These are phyloP conservation scores for Leptomonas seymouri DNA, from an alignment of 208 protist species.

Conservation along the genomic window DNA sequence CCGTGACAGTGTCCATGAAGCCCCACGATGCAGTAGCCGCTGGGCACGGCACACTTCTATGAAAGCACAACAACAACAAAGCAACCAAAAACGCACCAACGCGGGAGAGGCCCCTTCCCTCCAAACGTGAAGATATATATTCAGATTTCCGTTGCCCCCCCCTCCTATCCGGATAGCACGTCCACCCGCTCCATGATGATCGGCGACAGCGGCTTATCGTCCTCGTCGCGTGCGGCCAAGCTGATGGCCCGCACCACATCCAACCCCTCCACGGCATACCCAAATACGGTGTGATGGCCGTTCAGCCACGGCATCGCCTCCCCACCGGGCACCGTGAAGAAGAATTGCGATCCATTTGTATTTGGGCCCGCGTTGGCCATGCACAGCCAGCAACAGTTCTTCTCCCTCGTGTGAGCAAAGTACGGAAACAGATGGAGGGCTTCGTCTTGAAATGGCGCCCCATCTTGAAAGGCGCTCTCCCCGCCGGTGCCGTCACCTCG, in stretches of 20 bases:
- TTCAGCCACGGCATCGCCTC: slow-evolving; percentile 79
- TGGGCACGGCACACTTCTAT: no score
- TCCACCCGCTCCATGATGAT: slow-evolving; percentile 67
- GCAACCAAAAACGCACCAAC: no score
- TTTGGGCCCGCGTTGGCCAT: slow-evolving; percentile 86
- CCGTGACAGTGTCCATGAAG: no score
- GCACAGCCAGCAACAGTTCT: slow-evolving; percentile 66
- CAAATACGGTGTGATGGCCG: slow-evolving; percentile 95
- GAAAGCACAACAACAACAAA: slow-evolving; percentile 3
- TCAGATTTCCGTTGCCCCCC: neutral
- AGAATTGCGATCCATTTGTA: slow-evolving; percentile 94
- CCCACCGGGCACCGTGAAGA: slow-evolving; percentile 73
- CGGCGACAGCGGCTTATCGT: slow-evolving; percentile 56
- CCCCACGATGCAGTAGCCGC: no score
- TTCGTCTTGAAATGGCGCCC: slow-evolving; percentile 94
- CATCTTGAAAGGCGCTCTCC: slow-evolving; percentile 77
- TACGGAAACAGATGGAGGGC: slow-evolving; percentile 59
- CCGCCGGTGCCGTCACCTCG: slow-evolving; percentile 94
- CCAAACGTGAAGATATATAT: no score
- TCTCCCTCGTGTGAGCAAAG: slow-evolving; percentile 49
- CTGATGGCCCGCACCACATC: slow-evolving; percentile 60
- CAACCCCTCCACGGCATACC: slow-evolving; percentile 78
- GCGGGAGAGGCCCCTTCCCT: no score
- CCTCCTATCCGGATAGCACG: slow-evolving; percentile 25
- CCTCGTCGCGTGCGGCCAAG: slow-evolving; percentile 37